Conservation (phyloP, 2,329 filamentous ascomycete species). For the Berkeleyomyces rouxiae region DNA sequence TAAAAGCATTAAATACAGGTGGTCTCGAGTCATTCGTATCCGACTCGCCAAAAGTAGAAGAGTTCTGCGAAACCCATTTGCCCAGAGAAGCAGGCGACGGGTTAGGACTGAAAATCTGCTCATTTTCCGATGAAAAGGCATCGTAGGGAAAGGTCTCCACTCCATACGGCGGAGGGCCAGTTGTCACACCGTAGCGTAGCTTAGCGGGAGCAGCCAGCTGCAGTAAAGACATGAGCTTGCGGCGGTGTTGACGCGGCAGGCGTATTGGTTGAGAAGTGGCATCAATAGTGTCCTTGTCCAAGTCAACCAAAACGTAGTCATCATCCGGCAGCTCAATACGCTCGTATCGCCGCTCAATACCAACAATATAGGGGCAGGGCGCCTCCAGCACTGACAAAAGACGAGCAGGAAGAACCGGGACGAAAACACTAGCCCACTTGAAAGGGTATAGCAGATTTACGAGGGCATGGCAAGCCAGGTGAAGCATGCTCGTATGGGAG, state of each 20-base stretch:
- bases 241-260: conserved; percentile 72
- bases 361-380: conserved; percentile 92
- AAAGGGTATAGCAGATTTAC: conserved; percentile 74
- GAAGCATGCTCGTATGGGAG: conserved; percentile 90
- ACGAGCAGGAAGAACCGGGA: conserved; percentile 75
- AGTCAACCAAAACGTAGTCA: conserved; percentile 85
- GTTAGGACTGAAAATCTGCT: conserved; percentile 58
- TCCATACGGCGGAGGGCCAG: conserved; percentile 83
- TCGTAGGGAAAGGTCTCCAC: conserved; percentile 86
- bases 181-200: conserved; percentile 65
- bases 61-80: conserved; percentile 80
- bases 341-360: conserved; percentile 84
- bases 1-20: conserved; percentile 81
- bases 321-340: conserved; percentile 76
- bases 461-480: conserved; percentile 79
- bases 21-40: conserved; percentile 34
- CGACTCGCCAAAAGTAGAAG: conserved; percentile 64
- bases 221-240: conserved; percentile 75
- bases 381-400: conserved; percentile 83
- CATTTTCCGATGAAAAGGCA: conserved; percentile 74
- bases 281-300: conserved; percentile 82
- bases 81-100: conserved; percentile 57
- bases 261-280: conserved; percentile 61
- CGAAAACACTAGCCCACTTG: conserved; percentile 87
- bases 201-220: conserved; percentile 85